These are phyloP conservation scores for Moricandia arvensis DNA, from an alignment of 345 rosid genomes.

Conservation along the genomic window DNA sequence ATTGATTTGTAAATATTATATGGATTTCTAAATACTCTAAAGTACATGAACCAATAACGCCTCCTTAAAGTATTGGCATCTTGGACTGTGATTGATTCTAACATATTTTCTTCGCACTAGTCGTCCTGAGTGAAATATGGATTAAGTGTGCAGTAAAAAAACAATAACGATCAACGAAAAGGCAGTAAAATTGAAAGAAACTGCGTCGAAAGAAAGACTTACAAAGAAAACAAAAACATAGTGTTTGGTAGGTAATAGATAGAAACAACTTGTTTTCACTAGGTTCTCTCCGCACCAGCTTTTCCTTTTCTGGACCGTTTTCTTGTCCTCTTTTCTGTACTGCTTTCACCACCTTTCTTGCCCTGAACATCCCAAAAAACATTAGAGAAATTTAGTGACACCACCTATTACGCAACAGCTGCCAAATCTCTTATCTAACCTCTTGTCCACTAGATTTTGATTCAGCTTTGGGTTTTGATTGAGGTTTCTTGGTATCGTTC, in stretches of 20 bases:
- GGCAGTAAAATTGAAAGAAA: background rate
- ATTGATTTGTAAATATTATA: too few species aligned
- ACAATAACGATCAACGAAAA: background rate
- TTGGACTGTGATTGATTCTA: background rate
- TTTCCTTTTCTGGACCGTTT: constrained; percentile 23
- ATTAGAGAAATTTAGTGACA: background rate
- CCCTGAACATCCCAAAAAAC: constrained; percentile 11
- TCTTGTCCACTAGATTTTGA: constrained; percentile 32
- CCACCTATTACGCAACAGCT: background rate
- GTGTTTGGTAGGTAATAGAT: background rate
- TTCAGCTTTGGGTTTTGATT: constrained; percentile 18
- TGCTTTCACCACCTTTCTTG: constrained; percentile 2
- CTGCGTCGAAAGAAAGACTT: background rate
- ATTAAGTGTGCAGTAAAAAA: background rate
- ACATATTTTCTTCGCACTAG: background rate
- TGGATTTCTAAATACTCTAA: too few species aligned
- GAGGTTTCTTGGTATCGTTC: constrained; percentile 31
- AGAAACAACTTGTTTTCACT: constrained; percentile 22
- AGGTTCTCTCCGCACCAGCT: constrained; percentile 15
- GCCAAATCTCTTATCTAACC: constrained; percentile 34
- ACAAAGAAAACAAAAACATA: background rate
- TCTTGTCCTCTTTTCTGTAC: constrained; percentile 17
- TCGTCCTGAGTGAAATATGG: background rate
- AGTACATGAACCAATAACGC: too few species aligned
- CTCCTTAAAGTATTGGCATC: background rate